Conservation (phyloP, 176 grass and related monocot genomes). For the Rhynchospora breviuscula region DNA sequence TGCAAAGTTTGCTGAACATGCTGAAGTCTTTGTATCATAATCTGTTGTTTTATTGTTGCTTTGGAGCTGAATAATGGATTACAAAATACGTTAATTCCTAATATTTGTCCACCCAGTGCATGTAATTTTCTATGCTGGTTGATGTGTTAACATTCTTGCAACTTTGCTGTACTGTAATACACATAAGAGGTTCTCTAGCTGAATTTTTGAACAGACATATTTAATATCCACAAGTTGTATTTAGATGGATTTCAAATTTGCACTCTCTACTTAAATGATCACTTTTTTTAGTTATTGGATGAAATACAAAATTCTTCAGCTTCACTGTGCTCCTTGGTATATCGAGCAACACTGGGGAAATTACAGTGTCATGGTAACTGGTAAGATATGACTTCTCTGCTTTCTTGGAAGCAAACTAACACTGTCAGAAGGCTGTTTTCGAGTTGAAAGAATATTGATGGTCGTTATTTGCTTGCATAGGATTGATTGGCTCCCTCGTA, state of each 20-base stretch:
- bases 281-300: no score
- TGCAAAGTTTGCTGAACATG: background rate
- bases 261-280: no score
- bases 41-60: background rate
- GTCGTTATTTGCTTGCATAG: background rate
- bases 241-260: no score
- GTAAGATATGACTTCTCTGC: background rate
- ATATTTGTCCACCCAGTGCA: background rate
- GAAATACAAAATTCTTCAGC: background rate
- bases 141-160: background rate
- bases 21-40: background rate
- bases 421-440: background rate
- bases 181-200: no score
- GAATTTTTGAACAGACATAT: no score
- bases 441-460: background rate
- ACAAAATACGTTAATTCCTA: background rate
- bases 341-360: background rate
- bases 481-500: background rate
- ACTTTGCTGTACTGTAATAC: no score
- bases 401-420: background rate
- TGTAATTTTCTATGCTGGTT: background rate
- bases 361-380: background rate
- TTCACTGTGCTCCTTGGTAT: background rate
- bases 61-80: background rate
- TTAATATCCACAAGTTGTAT: no score